These are phyloP conservation scores for Nemania diffusa DNA, from an alignment of 2,329 filamentous ascomycete genomes.

Conservation along the genomic window DNA sequence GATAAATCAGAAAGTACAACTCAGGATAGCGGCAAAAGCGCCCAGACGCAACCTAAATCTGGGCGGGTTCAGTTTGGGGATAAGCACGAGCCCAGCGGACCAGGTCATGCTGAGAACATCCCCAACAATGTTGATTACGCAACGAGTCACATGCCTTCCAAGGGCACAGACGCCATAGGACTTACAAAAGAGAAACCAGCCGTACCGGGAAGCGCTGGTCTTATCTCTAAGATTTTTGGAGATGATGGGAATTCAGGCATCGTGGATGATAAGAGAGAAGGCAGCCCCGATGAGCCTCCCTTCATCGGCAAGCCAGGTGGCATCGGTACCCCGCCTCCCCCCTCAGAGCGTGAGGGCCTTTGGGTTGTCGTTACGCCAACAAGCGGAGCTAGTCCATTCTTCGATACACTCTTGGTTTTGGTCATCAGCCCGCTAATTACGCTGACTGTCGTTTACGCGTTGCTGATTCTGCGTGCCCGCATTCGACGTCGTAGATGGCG, in stretches of 20 bases:
- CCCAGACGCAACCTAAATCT: constrained; percentile 37
- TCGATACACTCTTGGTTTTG: constrained; percentile 95
- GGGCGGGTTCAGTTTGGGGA: constrained; percentile 33
- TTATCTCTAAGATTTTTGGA: constrained; percentile 63
- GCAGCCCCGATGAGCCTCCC: constrained; percentile 42
- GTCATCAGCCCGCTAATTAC: constrained; percentile 94
- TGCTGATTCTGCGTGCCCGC: constrained; percentile 86
- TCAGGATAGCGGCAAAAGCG: constrained; percentile 47
- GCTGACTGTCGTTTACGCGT: constrained; percentile 88
- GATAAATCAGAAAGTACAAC: constrained; percentile 35
- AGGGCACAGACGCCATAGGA: constrained; percentile 47
- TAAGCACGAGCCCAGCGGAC: constrained; percentile 48
- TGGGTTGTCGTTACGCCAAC: constrained; percentile 98
- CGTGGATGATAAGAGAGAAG: constrained; percentile 47
- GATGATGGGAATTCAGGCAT: constrained; percentile 53
- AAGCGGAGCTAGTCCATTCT: constrained; percentile 89
- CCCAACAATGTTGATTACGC: constrained; percentile 79
- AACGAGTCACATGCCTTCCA: constrained; percentile 50
- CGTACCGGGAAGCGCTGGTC: constrained; percentile 45
- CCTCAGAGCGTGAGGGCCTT: constrained; percentile 75
- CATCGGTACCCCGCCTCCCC: constrained; percentile 47
- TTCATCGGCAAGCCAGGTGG: constrained; percentile 41
- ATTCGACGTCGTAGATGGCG: constrained; percentile 92
- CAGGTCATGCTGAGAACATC: constrained; percentile 74
- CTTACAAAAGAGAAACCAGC: constrained; percentile 45